Base-by-base conservation (phyloP, 768 basidiomycete species). In the Phaeotremella skinneri region DNA sequence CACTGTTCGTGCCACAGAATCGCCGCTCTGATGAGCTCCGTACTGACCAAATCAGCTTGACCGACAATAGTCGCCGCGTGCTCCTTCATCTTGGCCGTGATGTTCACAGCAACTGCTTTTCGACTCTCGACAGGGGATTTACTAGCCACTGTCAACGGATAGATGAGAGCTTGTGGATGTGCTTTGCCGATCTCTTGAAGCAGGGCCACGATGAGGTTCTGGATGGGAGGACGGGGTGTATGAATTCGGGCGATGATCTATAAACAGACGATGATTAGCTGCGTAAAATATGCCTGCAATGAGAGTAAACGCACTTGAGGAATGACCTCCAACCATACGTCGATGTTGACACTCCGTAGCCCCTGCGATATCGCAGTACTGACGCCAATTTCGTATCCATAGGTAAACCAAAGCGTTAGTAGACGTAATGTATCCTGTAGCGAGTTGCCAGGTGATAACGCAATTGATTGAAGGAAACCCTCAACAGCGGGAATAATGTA, bases 1-100 rank as follows among this genome's bases (percentile, higher is more conserved):
- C 96, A 99, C 63, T 92, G 81, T 76, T 99, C 96, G 67, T 98
- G 93, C 96, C 96, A 99, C 11, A 99, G 80, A 60, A 99, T 98
- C 5, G 96, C 94, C 5, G 98, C 90, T 20, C 96, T 87, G 59
- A 98, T 97, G 34, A 99, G 83, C 74, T 99, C 96, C 29, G 89
- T 86, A 72, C 90, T 90, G 76, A 99, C 91, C 25, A 94, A 74
- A 47, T 87, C 79, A 9, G 92, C 93, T 85, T 91, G 60, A 56
- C 87, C 86, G 34, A 98, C 94, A 41, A 98, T 88, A 1, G 77
- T 76, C 6, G 85, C 83, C 70, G 90, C 91, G 68, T 97, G 93
- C 62, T 97, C 93, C 58, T 84, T 82, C 91, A 99, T 93, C 51
- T 86, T 85, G 56, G 90, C 84, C 87, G 96, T 92, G 70, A 98